These are phyloP conservation scores for Fusarium nodosum DNA, from an alignment of 2,329 filamentous ascomycete genomes.

Conservation along the genomic window DNA sequence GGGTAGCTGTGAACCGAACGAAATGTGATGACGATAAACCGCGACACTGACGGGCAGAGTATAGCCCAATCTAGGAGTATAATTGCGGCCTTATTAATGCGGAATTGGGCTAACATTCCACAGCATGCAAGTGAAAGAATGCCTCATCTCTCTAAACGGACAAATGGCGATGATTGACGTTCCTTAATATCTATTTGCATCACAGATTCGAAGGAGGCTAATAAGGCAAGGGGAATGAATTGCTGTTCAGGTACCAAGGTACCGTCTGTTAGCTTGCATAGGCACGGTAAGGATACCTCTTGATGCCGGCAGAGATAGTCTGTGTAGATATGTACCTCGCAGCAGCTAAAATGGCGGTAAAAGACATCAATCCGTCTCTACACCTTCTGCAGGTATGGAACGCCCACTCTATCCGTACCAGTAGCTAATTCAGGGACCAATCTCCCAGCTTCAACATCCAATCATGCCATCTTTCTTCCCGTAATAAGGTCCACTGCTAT, in stretches of 20 bases:
- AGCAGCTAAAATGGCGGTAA: slow-evolving; percentile 41
- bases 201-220: slow-evolving; percentile 33
- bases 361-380: slow-evolving; percentile 20
- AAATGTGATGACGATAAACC: slow-evolving; percentile 18
- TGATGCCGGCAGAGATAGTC: slow-evolving; percentile 13
- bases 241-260: slow-evolving; percentile 14
- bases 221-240: slow-evolving; percentile 34
- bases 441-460: slow-evolving; percentile 21
- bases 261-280: slow-evolving; percentile 32
- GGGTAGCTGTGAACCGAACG: slow-evolving; percentile 2
- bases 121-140: slow-evolving; percentile 13
- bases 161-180: slow-evolving; percentile 37
- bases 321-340: slow-evolving; percentile 26
- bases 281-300: slow-evolving; percentile 32
- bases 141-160: slow-evolving; percentile 33
- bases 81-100: slow-evolving; percentile 37
- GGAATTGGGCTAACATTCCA: slow-evolving; percentile 31
- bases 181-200: slow-evolving; percentile 40
- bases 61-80: slow-evolving; percentile 1
- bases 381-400: slow-evolving; percentile 20
- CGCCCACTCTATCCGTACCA: slow-evolving; percentile 28
- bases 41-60: slow-evolving; percentile 4
- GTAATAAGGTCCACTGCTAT: slow-evolving; percentile 19
- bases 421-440: slow-evolving; percentile 39
- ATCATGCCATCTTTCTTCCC: slow-evolving; percentile 23